Conservation (phyloP, 2,329 filamentous ascomycete species). For the Alternaria longipes region DNA sequence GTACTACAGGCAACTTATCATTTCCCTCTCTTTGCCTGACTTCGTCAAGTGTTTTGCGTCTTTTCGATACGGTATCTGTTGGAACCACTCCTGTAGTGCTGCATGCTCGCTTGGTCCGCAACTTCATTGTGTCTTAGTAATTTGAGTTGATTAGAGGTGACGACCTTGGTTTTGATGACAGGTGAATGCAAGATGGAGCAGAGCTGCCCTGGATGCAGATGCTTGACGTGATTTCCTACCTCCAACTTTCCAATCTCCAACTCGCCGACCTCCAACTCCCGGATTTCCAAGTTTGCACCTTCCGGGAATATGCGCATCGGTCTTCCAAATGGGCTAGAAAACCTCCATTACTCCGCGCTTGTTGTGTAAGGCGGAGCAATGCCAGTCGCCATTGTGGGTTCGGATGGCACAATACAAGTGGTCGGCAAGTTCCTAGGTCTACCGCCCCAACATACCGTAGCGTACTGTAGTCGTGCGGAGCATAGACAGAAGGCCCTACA, state of each 20-base stretch:
- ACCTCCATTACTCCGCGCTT: not conserved
- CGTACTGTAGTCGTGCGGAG: not conserved
- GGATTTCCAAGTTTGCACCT: not conserved
- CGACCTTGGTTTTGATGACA: not conserved
- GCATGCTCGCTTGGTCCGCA: not conserved
- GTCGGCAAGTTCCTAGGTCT: not conserved
- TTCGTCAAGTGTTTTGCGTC: conserved; percentile 7
- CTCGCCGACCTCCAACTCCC: not conserved
- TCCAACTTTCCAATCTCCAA: not conserved
- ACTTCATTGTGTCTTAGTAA: not conserved
- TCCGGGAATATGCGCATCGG: not conserved
- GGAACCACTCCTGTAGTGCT: not conserved
- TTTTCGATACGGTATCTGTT: not conserved
- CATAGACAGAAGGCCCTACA: conserved; percentile 12
- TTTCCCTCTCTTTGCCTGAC: conserved; percentile 20
- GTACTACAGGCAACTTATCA: conserved; percentile 36
- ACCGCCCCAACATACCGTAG: not conserved
- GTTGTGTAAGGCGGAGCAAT: conserved; percentile 14
- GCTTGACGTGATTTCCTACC: not conserved
- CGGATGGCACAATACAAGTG: conserved; percentile 27
- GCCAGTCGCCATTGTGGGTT: conserved; percentile 34
- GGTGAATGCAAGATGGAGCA: not conserved
- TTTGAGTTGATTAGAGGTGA: not conserved
- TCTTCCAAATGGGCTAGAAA: not conserved
- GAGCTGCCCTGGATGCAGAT: not conserved